Evolutionary conservation across 441 rosid genomes (phyloP).

Genomic region (Corymbia calophylla): DNA sequence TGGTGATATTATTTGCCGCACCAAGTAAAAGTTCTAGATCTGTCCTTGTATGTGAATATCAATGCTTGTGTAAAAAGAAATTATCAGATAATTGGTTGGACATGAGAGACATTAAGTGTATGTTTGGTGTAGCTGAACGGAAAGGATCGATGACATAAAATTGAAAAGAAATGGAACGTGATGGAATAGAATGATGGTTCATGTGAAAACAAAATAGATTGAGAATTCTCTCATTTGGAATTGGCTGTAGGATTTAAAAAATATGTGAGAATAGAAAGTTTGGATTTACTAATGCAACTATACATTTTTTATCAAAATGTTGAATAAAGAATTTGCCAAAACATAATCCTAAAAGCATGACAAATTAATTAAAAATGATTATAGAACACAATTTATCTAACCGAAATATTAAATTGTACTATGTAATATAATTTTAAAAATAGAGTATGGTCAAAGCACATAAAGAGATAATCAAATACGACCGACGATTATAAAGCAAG

Average conservation of each 20-base stretch:
- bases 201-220: background rate
- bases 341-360: background rate
- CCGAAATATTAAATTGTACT: background rate
- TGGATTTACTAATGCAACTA: background rate
- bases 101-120: background rate
- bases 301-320: background rate
- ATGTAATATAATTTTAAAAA: background rate
- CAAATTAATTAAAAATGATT: background rate
- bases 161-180: background rate
- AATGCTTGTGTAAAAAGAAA: background rate
- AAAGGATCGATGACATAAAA: background rate
- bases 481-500: background rate
- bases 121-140: background rate
- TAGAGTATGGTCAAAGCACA: background rate
- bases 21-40: background rate
- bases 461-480: background rate
- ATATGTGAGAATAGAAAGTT: background rate
- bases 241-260: background rate
- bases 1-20: background rate
- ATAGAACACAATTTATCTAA: background rate
- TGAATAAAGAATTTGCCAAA: background rate
- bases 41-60: background rate
- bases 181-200: background rate
- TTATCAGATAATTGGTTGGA: accelerated
- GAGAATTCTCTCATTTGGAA: background rate